Evolutionary conservation across 2,329 filamentous ascomycete species (phyloP).

Genomic region (Phyllosticta citriasiana): DNA sequence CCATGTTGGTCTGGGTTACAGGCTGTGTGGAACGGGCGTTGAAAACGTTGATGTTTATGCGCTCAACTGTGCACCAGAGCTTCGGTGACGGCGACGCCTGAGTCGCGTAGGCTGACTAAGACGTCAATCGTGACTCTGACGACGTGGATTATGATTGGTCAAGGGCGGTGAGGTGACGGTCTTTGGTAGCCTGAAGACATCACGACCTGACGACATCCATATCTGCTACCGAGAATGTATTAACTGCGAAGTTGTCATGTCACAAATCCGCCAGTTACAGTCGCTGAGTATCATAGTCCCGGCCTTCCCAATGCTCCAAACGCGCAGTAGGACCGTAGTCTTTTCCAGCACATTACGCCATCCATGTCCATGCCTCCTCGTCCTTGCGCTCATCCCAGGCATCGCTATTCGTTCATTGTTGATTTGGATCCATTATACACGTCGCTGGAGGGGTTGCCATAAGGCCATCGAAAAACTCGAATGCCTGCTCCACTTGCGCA

Average conservation of each 20-base stretch:
- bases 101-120: background rate
- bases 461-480: background rate
- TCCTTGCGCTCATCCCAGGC: background rate
- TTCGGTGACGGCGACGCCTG: background rate
- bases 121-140: background rate
- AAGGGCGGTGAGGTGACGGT: background rate
- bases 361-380: background rate
- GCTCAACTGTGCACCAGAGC: background rate
- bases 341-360: background rate
- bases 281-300: background rate
- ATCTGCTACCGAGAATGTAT: background rate
- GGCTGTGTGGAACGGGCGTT: background rate
- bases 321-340: background rate
- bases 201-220: background rate
- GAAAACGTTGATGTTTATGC: background rate
- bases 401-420: background rate
- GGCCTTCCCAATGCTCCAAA: background rate
- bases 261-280: background rate
- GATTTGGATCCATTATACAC: background rate
- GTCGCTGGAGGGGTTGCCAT: background rate
- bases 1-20: constrained; percentile 16
- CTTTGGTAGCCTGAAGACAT: background rate
- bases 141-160: background rate
- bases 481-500: background rate
- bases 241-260: background rate